Evolutionary conservation across 2,329 filamentous ascomycete species (phyloP).

Genomic region (Zymoseptoria brevis): DNA sequence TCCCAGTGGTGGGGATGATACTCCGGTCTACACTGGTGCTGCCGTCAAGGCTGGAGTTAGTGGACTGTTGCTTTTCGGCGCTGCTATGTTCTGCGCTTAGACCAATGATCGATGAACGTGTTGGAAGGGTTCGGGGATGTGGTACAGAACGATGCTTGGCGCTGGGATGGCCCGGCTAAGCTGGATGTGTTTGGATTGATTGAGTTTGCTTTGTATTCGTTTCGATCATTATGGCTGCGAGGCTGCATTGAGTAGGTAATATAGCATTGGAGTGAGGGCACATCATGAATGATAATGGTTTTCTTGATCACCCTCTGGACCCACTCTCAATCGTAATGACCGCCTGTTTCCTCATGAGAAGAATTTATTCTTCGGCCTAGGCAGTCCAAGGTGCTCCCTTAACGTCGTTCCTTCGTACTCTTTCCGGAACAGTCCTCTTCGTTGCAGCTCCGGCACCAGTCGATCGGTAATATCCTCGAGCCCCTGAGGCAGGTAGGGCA

Average conservation of each 20-base stretch:
- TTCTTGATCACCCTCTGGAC: neutral
- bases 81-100: neutral
- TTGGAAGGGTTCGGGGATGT: neutral
- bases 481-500: conserved; percentile 21
- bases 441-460: conserved; percentile 20
- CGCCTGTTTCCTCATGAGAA: conserved; percentile 5
- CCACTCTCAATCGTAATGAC: neutral
- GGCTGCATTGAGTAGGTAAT: neutral
- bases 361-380: conserved; percentile 19
- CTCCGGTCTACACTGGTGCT: neutral
- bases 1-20: neutral
- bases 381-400: conserved; percentile 20
- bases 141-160: neutral
- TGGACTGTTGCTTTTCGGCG: neutral
- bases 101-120: neutral
- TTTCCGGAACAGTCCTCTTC: conserved; percentile 16
- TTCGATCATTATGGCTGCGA: neutral
- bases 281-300: neutral
- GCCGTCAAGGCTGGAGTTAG: neutral
- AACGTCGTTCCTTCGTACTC: conserved; percentile 20
- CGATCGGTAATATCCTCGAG: conserved; percentile 19
- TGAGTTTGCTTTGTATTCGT: neutral
- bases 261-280: neutral
- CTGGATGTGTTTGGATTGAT: neutral
- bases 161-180: neutral